A percentile compares a stretch with the other conserved stretches of the same genome.
phyloP scores from a whole-genome alignment of 1,284 basidiomycete species.

The Tranzscheliella williamsii region DNA sequence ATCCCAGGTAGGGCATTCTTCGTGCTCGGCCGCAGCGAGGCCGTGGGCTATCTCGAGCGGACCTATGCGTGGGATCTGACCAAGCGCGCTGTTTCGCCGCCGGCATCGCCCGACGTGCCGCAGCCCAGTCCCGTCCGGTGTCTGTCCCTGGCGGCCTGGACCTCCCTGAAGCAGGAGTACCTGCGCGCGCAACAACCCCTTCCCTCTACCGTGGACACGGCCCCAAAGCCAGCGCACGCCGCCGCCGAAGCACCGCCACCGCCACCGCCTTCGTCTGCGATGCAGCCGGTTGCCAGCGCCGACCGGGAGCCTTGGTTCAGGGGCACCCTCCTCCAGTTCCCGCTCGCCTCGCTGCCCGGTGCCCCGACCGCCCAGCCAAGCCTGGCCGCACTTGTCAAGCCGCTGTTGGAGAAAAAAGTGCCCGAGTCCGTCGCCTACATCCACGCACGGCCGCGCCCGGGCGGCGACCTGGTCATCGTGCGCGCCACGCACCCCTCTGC shows the following conservation, averaged over 20 bases:
- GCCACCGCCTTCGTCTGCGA: not conserved
- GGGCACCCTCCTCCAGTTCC: not conserved
- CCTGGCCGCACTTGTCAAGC: conserved; percentile 6
- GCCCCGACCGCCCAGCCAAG: not conserved
- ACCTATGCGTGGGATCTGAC: conserved; percentile 11
- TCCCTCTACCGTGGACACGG: too few species aligned
- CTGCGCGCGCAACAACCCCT: too few species aligned
- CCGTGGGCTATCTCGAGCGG: conserved; percentile 2
- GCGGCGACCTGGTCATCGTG: not conserved
- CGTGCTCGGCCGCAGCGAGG: conserved; percentile 1
- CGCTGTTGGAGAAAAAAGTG: conserved; percentile 16
- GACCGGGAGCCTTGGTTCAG: conserved; percentile 4
- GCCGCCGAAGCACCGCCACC: not conserved
- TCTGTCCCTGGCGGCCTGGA: conserved; percentile 11
- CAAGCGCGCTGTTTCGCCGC: not conserved
- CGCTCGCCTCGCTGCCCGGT: not conserved
- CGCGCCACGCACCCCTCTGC: conserved; percentile 6
- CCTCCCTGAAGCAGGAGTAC: conserved; percentile 8
- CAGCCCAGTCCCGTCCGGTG: conserved; percentile 10
- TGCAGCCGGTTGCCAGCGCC: not conserved
- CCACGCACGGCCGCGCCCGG: conserved; percentile 1
- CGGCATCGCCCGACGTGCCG: not conserved
- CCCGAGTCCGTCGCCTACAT: conserved; percentile 26
- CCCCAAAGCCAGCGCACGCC: not conserved
- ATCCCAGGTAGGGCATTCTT: conserved; percentile 17